Percentiles rank a stretch among this genome's conserved stretches.
These are phyloP conservation scores for Lactarius deliciosus DNA, from an alignment of 768 basidiomycete genomes.

Conservation along the genomic window DNA sequence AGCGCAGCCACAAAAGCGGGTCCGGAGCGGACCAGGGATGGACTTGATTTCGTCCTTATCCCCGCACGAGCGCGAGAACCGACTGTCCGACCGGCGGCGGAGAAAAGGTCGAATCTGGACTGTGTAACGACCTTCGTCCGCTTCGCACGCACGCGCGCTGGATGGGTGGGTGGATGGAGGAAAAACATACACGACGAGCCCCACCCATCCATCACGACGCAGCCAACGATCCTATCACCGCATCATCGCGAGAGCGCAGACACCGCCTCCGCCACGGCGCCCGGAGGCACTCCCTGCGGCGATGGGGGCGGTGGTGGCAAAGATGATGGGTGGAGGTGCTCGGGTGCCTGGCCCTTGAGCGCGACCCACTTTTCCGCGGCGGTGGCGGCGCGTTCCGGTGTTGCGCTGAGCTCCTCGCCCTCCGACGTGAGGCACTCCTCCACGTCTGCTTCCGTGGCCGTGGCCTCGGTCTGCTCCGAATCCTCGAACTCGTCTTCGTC, in stretches of 20 bases:
- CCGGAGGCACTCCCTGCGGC: background rate
- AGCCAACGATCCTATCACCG: background rate
- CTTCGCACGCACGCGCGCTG: background rate
- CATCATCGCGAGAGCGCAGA: background rate
- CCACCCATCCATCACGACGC: conserved; percentile 10
- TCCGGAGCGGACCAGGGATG: background rate
- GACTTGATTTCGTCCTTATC: background rate
- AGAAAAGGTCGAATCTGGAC: background rate
- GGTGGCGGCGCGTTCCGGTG: conserved; percentile 30
- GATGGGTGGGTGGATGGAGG: background rate
- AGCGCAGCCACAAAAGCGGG: background rate
- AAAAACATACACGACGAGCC: background rate
- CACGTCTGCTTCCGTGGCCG: conserved; percentile 62
- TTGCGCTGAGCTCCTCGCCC: conserved; percentile 52
- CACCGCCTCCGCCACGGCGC: background rate
- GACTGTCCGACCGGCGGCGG: background rate
- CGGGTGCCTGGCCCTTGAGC: conserved; percentile 52
- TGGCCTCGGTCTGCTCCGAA: conserved; percentile 57
- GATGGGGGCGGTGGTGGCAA: background rate
- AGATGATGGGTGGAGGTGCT: background rate
- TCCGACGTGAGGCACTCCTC: conserved; percentile 78
- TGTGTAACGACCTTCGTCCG: background rate
- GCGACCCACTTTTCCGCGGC: conserved; percentile 77
- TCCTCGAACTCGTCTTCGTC: conserved; percentile 43
- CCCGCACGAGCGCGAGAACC: background rate